A percentile compares a stretch with the other conserved stretches of the same genome.
These are phyloP conservation scores for Elsinoe perseae DNA, from an alignment of 2,329 filamentous ascomycete species.

Conservation along the genomic window DNA sequence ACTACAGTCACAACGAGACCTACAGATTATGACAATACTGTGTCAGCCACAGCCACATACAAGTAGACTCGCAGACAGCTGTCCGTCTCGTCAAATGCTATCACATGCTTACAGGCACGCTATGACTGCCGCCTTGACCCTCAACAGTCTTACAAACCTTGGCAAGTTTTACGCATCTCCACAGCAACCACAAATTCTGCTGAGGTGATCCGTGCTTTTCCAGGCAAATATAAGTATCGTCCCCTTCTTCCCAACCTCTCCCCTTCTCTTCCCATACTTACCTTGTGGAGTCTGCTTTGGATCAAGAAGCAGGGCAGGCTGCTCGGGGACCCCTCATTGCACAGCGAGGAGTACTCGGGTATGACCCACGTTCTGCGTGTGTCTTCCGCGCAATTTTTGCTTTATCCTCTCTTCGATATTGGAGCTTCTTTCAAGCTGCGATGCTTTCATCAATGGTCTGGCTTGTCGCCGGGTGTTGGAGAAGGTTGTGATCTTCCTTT, in stretches of 20 bases:
- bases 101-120: too few species aligned
- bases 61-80: too few species aligned
- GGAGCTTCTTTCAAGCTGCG: background rate
- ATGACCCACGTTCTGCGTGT: background rate
- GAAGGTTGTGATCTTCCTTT: background rate
- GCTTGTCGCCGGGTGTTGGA: background rate
- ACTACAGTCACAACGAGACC: too few species aligned
- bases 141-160: background rate
- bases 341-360: background rate
- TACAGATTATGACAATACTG: too few species aligned
- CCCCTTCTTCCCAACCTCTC: background rate
- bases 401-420: background rate
- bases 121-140: background rate
- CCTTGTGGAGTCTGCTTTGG: background rate
- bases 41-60: too few species aligned
- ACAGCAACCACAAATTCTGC: background rate
- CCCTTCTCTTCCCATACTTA: background rate
- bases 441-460: background rate
- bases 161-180: background rate
- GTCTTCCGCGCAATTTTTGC: slow-evolving; percentile 1
- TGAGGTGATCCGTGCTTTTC: background rate
- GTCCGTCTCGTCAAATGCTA: background rate
- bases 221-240: background rate
- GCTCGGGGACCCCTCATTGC: background rate
- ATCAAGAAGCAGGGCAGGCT: slow-evolving; percentile 2